A percentile compares a stretch with the other conserved stretches of the same genome.
These are phyloP conservation scores for Yamadazyma olivae DNA, from an alignment of 805 yeast genomes.

Conservation along the genomic window DNA sequence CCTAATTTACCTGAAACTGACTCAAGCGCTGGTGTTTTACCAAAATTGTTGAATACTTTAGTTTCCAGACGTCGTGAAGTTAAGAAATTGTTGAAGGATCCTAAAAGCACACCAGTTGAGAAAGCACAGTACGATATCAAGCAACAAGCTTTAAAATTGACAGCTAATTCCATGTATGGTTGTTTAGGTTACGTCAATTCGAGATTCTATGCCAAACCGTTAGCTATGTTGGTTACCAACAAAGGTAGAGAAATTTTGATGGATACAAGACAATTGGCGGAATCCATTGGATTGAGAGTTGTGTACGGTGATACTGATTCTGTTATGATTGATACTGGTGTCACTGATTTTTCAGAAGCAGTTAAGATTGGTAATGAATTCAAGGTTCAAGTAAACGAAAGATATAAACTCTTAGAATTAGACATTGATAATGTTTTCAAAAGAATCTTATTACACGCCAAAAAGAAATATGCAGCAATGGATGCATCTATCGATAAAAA, in stretches of 20 bases:
- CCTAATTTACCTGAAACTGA: slow-evolving; percentile 67
- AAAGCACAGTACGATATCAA: slow-evolving; percentile 88
- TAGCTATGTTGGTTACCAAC: slow-evolving; percentile 92
- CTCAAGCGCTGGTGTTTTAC: slow-evolving; percentile 75
- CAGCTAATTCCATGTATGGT: slow-evolving; percentile 99
- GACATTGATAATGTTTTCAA: slow-evolving; percentile 94
- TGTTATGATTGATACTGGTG: slow-evolving; percentile 94
- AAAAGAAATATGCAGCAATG: slow-evolving; percentile 96
- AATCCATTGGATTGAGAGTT: slow-evolving; percentile 74
- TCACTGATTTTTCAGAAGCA: slow-evolving; percentile 66
- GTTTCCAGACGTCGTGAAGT: slow-evolving; percentile 93
- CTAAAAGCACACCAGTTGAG: slow-evolving; percentile 60
- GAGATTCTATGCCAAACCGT: slow-evolving; percentile 91
- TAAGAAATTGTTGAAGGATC: slow-evolving; percentile 76
- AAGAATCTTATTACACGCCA: slow-evolving; percentile 81
- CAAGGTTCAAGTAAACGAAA: slow-evolving; percentile 80
- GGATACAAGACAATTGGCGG: slow-evolving; percentile 92
- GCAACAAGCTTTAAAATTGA: slow-evolving; percentile 92
- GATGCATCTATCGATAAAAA: slow-evolving; percentile 49
- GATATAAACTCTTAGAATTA: slow-evolving; percentile 83
- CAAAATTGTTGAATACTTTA: slow-evolving; percentile 74
- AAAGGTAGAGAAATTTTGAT: slow-evolving; percentile 93
- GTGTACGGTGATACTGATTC: slow-evolving; percentile 99
- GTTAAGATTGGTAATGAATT: slow-evolving; percentile 79
- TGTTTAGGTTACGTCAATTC: slow-evolving; percentile 92